Conservation (phyloP, 139 green algal genomes). For the Chlamydomonas eustigma region DNA sequence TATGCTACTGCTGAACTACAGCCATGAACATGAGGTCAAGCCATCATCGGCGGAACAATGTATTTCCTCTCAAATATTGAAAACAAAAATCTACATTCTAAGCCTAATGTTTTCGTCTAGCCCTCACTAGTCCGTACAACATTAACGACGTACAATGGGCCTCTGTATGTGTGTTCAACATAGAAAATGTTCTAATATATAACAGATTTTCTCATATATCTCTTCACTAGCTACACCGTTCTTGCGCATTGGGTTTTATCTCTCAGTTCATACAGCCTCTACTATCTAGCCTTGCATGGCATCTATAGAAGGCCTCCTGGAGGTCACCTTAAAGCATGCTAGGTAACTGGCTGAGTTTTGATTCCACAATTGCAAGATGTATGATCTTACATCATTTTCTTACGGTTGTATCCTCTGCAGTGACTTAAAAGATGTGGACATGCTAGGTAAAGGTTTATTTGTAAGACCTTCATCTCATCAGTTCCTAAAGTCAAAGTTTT, state of each 20-base stretch:
- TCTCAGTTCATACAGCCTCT: background rate
- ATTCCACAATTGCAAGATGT: background rate
- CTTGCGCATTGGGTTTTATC: background rate
- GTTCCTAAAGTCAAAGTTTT: too few species aligned
- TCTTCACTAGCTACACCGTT: background rate
- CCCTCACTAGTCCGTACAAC: background rate
- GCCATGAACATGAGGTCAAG: background rate
- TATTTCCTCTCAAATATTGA: too few species aligned
- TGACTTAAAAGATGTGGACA: conserved; percentile 12
- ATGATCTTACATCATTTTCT: background rate
- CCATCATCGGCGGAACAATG: background rate
- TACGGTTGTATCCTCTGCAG: background rate
- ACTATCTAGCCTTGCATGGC: conserved; percentile 1
- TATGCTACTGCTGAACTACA: background rate
- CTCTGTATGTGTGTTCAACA: background rate
- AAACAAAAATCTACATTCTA: too few species aligned
- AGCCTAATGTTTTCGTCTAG: background rate
- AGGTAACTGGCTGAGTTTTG: background rate
- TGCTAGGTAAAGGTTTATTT: background rate
- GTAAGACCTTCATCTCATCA: too few species aligned
- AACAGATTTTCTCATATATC: background rate
- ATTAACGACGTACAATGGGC: too few species aligned
- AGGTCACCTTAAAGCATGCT: conserved; percentile 9
- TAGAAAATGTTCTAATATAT: background rate
- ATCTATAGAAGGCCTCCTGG: background rate